Evolutionary conservation across 2,329 filamentous ascomycete species (phyloP).

Genomic region (Penicillium thymicola): DNA sequence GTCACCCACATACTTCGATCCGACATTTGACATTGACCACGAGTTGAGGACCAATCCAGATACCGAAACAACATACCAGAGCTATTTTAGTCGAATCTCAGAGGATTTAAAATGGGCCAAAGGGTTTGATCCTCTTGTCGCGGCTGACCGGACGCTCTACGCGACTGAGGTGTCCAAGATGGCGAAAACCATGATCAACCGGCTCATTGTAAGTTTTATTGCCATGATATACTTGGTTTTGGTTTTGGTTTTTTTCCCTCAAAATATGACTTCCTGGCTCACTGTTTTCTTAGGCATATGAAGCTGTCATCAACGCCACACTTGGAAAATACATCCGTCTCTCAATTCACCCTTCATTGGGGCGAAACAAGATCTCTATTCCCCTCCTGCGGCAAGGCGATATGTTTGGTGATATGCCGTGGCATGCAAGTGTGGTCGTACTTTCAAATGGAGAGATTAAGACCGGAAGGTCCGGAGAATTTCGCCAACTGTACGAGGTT

Average conservation of each 20-base stretch:
- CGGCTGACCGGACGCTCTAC: neutral
- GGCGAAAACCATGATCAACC: constrained; percentile 8
- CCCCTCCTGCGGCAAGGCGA: constrained; percentile 5
- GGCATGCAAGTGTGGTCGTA: constrained; percentile 7
- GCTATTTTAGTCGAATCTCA: constrained; percentile 8
- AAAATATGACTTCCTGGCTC: neutral
- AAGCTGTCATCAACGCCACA: constrained; percentile 1
- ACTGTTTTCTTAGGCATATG: neutral
- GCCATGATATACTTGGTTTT: neutral
- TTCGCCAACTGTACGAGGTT: constrained; percentile 5
- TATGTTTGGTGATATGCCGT: constrained; percentile 7
- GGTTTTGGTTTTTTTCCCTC: neutral
- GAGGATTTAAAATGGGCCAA: constrained; percentile 10
- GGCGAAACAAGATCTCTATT: constrained; percentile 6
- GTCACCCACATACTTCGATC: constrained; percentile 5
- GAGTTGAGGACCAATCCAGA: constrained; percentile 6
- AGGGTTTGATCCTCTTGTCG: constrained; percentile 1
- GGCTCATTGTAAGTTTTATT: constrained; percentile 1
- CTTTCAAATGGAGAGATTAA: constrained; percentile 2
- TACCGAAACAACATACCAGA: constrained; percentile 4
- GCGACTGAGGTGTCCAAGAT: neutral
- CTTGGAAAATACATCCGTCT: constrained; percentile 7
- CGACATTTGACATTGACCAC: constrained; percentile 1
- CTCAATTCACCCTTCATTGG: constrained; percentile 7
- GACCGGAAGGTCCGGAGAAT: neutral